Percentiles rank a stretch among this genome's conserved stretches.
These are phyloP conservation scores for Ophidiomyces ophidiicola DNA, from an alignment of 2,329 filamentous ascomycete genomes.

Conservation along the genomic window DNA sequence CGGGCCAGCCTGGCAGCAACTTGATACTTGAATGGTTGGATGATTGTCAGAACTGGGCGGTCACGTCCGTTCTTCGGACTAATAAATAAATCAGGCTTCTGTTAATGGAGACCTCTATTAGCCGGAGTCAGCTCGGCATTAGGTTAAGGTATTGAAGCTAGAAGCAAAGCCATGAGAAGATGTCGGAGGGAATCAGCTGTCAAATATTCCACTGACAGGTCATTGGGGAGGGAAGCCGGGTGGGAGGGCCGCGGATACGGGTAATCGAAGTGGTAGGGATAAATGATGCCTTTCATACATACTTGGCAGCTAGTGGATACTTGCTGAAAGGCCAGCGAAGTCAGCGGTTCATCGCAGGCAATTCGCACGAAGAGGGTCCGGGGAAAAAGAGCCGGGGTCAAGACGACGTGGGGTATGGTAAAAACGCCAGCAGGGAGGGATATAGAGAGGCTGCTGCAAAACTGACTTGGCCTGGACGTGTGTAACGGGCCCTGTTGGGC, in stretches of 20 bases:
- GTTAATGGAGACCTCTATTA: too few species aligned
- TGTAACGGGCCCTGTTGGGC: constrained; percentile 11
- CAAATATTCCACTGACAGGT: constrained; percentile 1
- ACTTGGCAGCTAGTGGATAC: constrained; percentile 9
- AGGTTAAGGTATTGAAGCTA: too few species aligned
- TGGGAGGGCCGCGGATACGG: not conserved
- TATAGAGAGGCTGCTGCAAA: constrained; percentile 6
- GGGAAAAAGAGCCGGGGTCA: constrained; percentile 7
- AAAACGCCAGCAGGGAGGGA: constrained; percentile 7
- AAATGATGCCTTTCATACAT: constrained; percentile 8
- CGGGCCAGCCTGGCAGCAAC: constrained; percentile 8
- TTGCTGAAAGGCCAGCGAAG: constrained; percentile 1
- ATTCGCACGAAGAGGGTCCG: constrained; percentile 8
- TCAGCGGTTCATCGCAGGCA: constrained; percentile 7
- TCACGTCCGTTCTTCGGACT: too few species aligned
- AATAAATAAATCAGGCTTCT: too few species aligned
- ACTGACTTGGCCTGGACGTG: constrained; percentile 10
- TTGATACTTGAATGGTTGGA: constrained; percentile 13
- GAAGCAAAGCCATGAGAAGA: not conserved
- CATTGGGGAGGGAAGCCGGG: constrained; percentile 2
- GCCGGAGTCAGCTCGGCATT: too few species aligned
- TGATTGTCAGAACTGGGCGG: not conserved
- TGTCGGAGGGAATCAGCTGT: not conserved
- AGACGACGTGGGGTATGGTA: constrained; percentile 9
- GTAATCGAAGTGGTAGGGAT: constrained; percentile 4